Conservation (phyloP, 495 filamentous ascomycete species). For the Aspergillus cristatus region DNA sequence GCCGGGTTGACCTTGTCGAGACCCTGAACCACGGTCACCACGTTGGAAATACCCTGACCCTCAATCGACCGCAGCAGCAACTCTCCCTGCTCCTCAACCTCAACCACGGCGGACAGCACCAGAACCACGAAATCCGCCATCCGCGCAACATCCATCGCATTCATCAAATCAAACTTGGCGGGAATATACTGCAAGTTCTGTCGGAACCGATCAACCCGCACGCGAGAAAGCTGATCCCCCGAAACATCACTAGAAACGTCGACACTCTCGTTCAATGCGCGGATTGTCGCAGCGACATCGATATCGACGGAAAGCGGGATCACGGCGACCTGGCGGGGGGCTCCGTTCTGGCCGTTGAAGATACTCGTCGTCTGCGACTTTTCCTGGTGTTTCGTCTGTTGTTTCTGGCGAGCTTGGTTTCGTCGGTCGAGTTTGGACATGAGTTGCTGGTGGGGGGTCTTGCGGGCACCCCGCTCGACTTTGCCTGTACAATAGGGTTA, state of each 20-base stretch:
- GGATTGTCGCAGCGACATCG: conserved; percentile 56
- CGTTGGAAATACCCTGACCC: conserved; percentile 84
- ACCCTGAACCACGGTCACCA: conserved; percentile 69
- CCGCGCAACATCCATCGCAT: conserved; percentile 74
- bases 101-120: conserved; percentile 66
- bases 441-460: conserved; percentile 88
- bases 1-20: conserved; percentile 66
- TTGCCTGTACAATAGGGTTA: conserved; percentile 46
- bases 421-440: conserved; percentile 94
- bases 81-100: conserved; percentile 77
- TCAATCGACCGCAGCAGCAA: conserved; percentile 76
- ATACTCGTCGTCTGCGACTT: conserved; percentile 64
- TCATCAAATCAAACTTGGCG: conserved; percentile 58
- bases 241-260: conserved; percentile 64
- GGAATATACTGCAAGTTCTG: conserved; percentile 82
- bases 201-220: conserved; percentile 80
- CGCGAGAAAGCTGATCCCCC: conserved; percentile 46
- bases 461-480: conserved; percentile 58
- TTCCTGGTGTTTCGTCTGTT: conserved; percentile 69
- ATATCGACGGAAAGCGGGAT: conserved; percentile 70
- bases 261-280: conserved; percentile 62
- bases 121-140: conserved; percentile 85
- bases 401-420: conserved; percentile 85
- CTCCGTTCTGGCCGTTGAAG: conserved; percentile 76
- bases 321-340: conserved; percentile 85